phyloP scores from a whole-genome alignment of 2,329 filamentous ascomycete genomes.

The Graphilbum fragrans region DNA sequence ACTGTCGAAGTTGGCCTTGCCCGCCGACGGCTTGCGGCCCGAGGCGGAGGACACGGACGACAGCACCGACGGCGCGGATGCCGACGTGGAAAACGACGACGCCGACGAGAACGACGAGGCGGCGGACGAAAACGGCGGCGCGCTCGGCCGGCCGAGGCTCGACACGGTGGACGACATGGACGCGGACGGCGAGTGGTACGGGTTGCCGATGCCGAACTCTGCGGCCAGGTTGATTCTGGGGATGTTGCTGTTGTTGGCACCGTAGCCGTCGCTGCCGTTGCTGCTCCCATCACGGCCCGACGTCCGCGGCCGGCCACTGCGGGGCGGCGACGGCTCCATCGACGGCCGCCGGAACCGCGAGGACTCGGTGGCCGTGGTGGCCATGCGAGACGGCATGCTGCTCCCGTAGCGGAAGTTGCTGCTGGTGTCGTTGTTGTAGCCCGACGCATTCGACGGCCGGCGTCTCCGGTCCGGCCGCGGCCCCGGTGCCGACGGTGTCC shows the following conservation, averaged over 20 bases:
- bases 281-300: slow-evolving; percentile 21
- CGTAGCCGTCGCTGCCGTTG: slow-evolving; percentile 7
- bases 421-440: slow-evolving; percentile 1
- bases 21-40: neutral
- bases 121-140: slow-evolving; percentile 48
- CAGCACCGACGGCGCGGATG: slow-evolving; percentile 1
- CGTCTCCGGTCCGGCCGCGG: slow-evolving; percentile 25
- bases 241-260: slow-evolving; percentile 4
- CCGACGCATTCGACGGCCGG: slow-evolving; percentile 13
- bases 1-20: slow-evolving; percentile 33
- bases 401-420: slow-evolving; percentile 2
- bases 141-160: slow-evolving; percentile 42
- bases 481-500: slow-evolving; percentile 36
- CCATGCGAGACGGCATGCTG: slow-evolving; percentile 10
- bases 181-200: slow-evolving; percentile 51
- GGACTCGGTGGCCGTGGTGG: slow-evolving; percentile 13
- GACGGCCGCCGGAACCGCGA: slow-evolving; percentile 26
- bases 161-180: slow-evolving; percentile 56
- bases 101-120: slow-evolving; percentile 29
- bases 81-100: slow-evolving; percentile 9
- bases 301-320: slow-evolving; percentile 29
- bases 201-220: slow-evolving; percentile 50
- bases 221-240: slow-evolving; percentile 41
- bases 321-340: no score
- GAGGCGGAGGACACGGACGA: no score